These are phyloP conservation scores for Ustilago sp. DNA, from an alignment of 1,284 basidiomycete species.

Conservation along the genomic window DNA sequence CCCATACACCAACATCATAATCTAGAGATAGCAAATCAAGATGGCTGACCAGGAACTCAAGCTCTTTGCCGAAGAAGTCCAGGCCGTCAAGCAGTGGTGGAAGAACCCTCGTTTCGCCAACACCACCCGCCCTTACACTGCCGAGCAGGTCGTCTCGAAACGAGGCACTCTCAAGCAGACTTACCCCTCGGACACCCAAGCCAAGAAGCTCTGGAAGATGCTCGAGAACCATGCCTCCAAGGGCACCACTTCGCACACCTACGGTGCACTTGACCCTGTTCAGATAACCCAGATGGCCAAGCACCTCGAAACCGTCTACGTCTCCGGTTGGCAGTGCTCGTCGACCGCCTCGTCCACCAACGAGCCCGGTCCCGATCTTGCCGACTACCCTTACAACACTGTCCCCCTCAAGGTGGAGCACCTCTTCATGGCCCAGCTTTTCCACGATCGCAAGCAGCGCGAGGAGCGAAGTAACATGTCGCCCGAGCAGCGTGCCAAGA, in stretches of 20 bases:
- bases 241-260: slow-evolving; percentile 84
- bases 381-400: slow-evolving; percentile 76
- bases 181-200: slow-evolving; percentile 87
- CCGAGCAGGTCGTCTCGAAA: slow-evolving; percentile 92
- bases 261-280: slow-evolving; percentile 96
- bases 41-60: slow-evolving; percentile 68
- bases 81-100: slow-evolving; percentile 89
- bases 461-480: slow-evolving; percentile 75
- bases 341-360: slow-evolving; percentile 68
- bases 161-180: slow-evolving; percentile 86
- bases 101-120: slow-evolving; percentile 88
- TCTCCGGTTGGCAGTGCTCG: slow-evolving; percentile 69
- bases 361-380: slow-evolving; percentile 69
- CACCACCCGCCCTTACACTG: slow-evolving; percentile 89
- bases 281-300: slow-evolving; percentile 76
- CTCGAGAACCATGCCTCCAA: slow-evolving; percentile 74
- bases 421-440: slow-evolving; percentile 76
- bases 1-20: background rate
- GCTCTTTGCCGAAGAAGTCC: slow-evolving; percentile 82
- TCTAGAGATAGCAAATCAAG: slow-evolving; percentile 16
- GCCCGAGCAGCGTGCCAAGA: slow-evolving; percentile 74
- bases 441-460: slow-evolving; percentile 75
- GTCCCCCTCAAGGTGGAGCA: slow-evolving; percentile 77
- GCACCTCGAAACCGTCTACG: slow-evolving; percentile 70
- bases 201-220: slow-evolving; percentile 85